Base-by-base conservation (phyloP, 2,329 filamentous ascomycete genomes). In the Septoria linicola region DNA sequence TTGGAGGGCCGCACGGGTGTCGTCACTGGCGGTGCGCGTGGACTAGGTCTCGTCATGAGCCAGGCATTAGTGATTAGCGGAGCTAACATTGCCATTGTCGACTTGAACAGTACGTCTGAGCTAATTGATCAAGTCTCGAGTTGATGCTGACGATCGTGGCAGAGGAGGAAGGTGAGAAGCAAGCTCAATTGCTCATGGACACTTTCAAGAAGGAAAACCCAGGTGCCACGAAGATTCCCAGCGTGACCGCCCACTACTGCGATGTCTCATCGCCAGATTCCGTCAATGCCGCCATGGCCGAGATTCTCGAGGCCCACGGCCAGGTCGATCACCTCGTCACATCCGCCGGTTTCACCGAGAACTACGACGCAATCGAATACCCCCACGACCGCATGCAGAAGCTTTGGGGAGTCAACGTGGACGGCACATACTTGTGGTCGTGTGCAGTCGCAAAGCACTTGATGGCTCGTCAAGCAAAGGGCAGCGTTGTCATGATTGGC, bases 281-380 rank as follows among this genome's bases (percentile, higher is more conserved):
- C 5, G 91, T 96, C 56, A 84, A 87, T 51, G 72, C 76, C 25
- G 87, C 87, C 62, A 79, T 96, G 60, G 75, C 77, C 31, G 85
- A 89, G 54, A 80, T 92, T 59, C 68, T 92, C 43, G 44, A 37
- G 4, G 72, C 78, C 53, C 91, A 96, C 68, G 85, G 85, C 71
- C 86, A 87, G 70, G 89, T 96, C 62, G 90, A 96, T 73, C 85
- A 89, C 72, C 80, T 97, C 20, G 91, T 97, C 63, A 96, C 92
- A 20, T 95, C 89, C n/a, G 92, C 92, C 42, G 92, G 92, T 39
- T 96, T 97, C 75, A 93, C 89, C 11, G 92, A 96, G 76, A 96
- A 96, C 76, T 95, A 90, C 66, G 87, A 95, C 64, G 92, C 92
- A 40, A 87, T 91, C 64, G 84, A 85, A 61, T 97, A 97, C 73